These are phyloP conservation scores for Simplicillium sp. DNA, from an alignment of 2,329 filamentous ascomycete species.

Conservation along the genomic window DNA sequence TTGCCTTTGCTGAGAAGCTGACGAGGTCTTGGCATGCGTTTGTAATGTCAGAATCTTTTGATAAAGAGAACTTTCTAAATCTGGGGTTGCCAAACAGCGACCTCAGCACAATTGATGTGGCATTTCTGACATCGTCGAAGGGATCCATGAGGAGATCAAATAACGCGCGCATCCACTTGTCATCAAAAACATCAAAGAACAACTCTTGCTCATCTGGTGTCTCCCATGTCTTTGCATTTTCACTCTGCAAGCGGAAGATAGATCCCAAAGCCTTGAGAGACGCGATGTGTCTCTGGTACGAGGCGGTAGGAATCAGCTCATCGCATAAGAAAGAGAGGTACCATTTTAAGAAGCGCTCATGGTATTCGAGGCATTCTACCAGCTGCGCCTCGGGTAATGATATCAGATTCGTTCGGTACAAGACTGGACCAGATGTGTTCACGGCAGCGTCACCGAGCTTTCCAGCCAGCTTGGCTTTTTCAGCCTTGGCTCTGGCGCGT, in stretches of 20 bases:
- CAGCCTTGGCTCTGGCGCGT: conserved; percentile 23
- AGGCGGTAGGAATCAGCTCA: conserved; percentile 71
- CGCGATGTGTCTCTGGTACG: conserved; percentile 83
- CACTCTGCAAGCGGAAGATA: conserved; percentile 61
- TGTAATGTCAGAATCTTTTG: not conserved
- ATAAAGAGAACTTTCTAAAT: conserved; percentile 11
- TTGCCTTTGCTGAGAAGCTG: conserved; percentile 41
- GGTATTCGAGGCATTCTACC: conserved; percentile 33
- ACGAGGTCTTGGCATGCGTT: conserved; percentile 23
- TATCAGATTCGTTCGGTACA: conserved; percentile 29
- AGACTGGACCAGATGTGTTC: conserved; percentile 11
- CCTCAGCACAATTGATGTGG: conserved; percentile 39
- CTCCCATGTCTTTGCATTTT: conserved; percentile 32
- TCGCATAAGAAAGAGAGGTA: conserved; percentile 62
- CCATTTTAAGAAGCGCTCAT: conserved; percentile 60
- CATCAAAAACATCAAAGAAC: conserved; percentile 33
- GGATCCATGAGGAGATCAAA: conserved; percentile 78
- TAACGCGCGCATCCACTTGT: conserved; percentile 51
- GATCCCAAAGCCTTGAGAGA: conserved; percentile 62
- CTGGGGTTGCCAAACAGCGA: conserved; percentile 34
- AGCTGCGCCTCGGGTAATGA: conserved; percentile 27
- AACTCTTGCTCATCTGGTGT: conserved; percentile 26
- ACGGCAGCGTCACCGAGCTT: not conserved
- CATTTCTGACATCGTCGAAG: conserved; percentile 79
- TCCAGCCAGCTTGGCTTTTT: conserved; percentile 16